Evolutionary conservation across 2,329 filamentous ascomycete genomes (phyloP).

Genomic region (Podosphaera aphanis): DNA sequence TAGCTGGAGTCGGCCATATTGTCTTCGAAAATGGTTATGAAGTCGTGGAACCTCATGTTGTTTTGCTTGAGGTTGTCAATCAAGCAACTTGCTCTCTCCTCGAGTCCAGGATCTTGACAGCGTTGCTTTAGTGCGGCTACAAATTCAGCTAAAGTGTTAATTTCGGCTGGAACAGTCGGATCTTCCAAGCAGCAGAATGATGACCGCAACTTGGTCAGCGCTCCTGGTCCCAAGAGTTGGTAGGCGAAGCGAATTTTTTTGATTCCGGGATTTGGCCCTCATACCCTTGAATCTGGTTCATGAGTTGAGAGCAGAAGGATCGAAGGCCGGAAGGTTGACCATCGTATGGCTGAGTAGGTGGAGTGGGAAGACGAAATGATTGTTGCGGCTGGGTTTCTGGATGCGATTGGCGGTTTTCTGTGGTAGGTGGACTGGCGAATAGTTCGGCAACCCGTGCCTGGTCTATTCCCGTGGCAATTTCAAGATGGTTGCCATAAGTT

Average conservation of each 20-base stretch:
- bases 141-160: background rate
- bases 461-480: background rate
- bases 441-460: background rate
- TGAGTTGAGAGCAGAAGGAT: background rate
- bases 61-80: background rate
- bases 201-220: background rate
- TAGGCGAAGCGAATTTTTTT: background rate
- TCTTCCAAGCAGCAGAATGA: background rate
- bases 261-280: background rate
- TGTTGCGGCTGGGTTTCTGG: background rate
- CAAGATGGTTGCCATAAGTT: background rate
- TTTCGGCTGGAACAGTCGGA: background rate
- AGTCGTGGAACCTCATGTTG: background rate
- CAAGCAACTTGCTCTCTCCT: background rate
- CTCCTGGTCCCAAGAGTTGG: background rate
- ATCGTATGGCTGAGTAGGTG: background rate
- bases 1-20: background rate
- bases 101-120: background rate
- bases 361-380: background rate
- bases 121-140: background rate
- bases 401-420: background rate
- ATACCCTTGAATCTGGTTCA: background rate
- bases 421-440: background rate
- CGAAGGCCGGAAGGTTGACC: background rate
- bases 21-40: background rate